A percentile compares a stretch with the other conserved stretches of the same genome.
These are phyloP conservation scores for Lithohypha guttulata DNA, from an alignment of 2,329 filamentous ascomycete species.

Conservation along the genomic window DNA sequence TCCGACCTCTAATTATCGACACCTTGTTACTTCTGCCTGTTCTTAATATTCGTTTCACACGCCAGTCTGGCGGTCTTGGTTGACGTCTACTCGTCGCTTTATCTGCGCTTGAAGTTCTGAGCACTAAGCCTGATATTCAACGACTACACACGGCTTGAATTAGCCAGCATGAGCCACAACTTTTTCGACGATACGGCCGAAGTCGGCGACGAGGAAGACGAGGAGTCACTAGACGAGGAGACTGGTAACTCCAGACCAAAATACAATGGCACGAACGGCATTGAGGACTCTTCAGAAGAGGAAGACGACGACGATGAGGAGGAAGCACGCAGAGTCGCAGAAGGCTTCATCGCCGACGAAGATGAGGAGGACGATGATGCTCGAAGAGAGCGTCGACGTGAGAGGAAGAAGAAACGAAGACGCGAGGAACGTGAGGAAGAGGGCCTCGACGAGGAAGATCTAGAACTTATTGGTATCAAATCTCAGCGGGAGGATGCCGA, in stretches of 20 bases:
- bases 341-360: conserved; percentile 91
- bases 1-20: too few relatives aligned
- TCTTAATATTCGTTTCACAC: too few relatives aligned
- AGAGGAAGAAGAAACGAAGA: conserved; percentile 66
- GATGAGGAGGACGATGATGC: conserved; percentile 68
- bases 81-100: too few relatives aligned
- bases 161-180: too few relatives aligned
- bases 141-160: too few relatives aligned
- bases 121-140: too few relatives aligned
- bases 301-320: conserved; percentile 90
- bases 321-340: conserved; percentile 70
- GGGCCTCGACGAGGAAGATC: conserved; percentile 81
- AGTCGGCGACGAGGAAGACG: conserved; percentile 73
- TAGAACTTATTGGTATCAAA: conserved; percentile 74
- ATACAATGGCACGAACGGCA: conserved; percentile 32
- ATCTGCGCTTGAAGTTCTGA: too few relatives aligned
- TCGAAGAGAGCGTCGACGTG: conserved; percentile 48
- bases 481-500: conserved; percentile 48
- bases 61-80: too few relatives aligned
- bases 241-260: conserved; percentile 47
- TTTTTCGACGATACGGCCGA: conserved; percentile 78
- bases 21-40: too few relatives aligned
- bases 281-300: conserved; percentile 83
- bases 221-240: conserved; percentile 72
- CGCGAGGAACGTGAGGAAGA: conserved; percentile 79